Percentiles rank a stretch among this genome's conserved stretches.
phyloP scores from a whole-genome alignment of 257 asterid genomes.

The Dorcoceras hygrometricum region DNA sequence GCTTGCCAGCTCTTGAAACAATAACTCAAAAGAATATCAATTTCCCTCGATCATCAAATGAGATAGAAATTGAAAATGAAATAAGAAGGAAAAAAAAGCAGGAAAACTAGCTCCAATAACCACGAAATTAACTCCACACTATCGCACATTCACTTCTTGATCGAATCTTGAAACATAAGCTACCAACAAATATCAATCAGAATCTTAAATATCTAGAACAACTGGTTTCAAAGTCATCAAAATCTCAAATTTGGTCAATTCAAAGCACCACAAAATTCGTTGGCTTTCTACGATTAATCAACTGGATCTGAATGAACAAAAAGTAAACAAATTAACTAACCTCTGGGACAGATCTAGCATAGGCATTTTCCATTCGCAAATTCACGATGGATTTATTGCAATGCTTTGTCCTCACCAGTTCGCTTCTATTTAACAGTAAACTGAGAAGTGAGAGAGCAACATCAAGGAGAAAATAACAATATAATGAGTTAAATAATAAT shows the following conservation, averaged over 20 bases:
- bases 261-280: not conserved
- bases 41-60: slow-evolving; percentile 9
- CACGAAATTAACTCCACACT: slow-evolving; percentile 13
- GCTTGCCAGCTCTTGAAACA: not conserved
- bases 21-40: not conserved
- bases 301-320: not conserved
- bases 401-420: not conserved
- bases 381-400: not conserved
- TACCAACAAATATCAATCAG: not conserved
- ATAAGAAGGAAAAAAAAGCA: too few relatives aligned
- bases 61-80: not conserved
- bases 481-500: too few relatives aligned
- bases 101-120: slow-evolving; percentile 3
- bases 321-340: slow-evolving; percentile 29
- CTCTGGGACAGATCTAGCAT: slow-evolving; percentile 81
- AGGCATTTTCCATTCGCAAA: slow-evolving; percentile 73
- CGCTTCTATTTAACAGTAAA: not conserved
- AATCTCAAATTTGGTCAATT: not conserved
- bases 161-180: slow-evolving; percentile 8
- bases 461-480: too few relatives aligned
- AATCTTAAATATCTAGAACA: too few relatives aligned
- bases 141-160: slow-evolving; percentile 14
- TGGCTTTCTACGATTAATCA: not conserved
- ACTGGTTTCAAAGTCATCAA: too few relatives aligned
- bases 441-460: too few relatives aligned